Evolutionary conservation across 106 monocot species (phyloP), one percentile per base, ranked within the genome.

Genomic region (Platanthera guangdongensis): DNA sequence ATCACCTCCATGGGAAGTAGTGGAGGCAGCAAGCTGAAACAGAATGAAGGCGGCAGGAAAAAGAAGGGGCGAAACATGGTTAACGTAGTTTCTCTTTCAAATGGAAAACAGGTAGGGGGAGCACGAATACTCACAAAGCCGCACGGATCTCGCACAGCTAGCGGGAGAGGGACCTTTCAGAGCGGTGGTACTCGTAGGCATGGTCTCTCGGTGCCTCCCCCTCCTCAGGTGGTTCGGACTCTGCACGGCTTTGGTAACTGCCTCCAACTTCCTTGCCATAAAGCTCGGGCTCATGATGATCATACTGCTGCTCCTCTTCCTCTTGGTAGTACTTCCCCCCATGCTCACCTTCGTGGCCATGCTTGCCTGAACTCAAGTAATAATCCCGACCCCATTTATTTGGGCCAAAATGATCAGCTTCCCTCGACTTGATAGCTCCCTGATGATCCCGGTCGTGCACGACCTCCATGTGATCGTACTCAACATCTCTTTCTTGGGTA

Each of bases 121-220:
- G 22, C 25, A 67, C 7, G 60, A 60, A 67, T 30, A 70, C 70
- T 70, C 70, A 70, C 70, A 45, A 68, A 68, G 68, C 68, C 13
- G 60, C 10, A 46, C 45, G 25, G 14, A 70, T 70, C 75, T 16
- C 71, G 72, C 14, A 30, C 11, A 73, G 39, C 79, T 86, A 82
- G 53, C 73, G 76, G 47, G 86, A 86, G 7, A 82, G 71, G 32
- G 79, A 86, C 59, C 82, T 80, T 50, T 86, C 77, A 47, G 82
- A 80, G 12, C 68, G 83, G n/a, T 76, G 79, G 76, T 90, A 83
- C 39, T 64, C 87, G 68, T 87, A 86, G n/a, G 84, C 86, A 50
- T 81, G 80, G n/a, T 88, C 92, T 32, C 77, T 84, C 68, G 81
- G 81, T 1, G 82, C 82, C 76, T 86, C 92, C 9, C 88, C 91